Evolutionary conservation across 1,284 basidiomycete genomes (phyloP).

Genomic region (Sphaerobolus stellatus): DNA sequence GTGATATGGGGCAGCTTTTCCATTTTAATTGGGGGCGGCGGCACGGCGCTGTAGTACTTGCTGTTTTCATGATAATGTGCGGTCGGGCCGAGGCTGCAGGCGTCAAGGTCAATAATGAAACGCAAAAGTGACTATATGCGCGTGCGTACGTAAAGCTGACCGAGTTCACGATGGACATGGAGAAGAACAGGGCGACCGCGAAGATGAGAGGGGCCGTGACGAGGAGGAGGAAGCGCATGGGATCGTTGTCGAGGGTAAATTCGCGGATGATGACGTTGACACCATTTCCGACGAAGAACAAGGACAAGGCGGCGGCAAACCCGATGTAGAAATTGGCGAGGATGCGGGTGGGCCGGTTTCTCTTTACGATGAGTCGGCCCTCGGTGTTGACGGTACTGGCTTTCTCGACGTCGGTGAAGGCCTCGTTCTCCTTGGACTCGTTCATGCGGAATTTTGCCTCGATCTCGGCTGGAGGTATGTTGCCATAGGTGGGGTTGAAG

Average conservation of each 20-base stretch:
- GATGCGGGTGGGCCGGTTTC: conserved; percentile 39
- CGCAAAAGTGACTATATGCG: neutral
- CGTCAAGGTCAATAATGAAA: neutral
- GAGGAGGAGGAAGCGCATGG: conserved; percentile 43
- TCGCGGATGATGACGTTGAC: conserved; percentile 43
- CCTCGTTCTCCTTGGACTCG: no score
- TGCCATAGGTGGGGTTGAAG: conserved; percentile 17
- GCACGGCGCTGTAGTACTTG: conserved; percentile 45
- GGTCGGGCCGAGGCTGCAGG: conserved; percentile 41
- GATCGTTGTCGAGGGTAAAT: conserved; percentile 45
- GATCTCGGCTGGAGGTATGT: conserved; percentile 23
- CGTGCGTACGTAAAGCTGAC: neutral
- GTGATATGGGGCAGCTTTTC: conserved; percentile 52
- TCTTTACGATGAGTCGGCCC: conserved; percentile 37
- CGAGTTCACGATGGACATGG: neutral
- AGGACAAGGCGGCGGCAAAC: conserved; percentile 38
- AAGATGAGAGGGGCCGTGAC: conserved; percentile 43
- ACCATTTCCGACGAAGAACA: conserved; percentile 43
- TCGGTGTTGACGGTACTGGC: conserved; percentile 27
- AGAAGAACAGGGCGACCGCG: conserved; percentile 38
- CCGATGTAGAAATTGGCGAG: conserved; percentile 50
- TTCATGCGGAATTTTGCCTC: conserved; percentile 17
- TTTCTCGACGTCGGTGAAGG: conserved; percentile 40
- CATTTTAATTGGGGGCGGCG: conserved; percentile 40
- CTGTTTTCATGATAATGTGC: conserved; percentile 50